Base-by-base conservation (phyloP, 1,139 yeast species). In the Blastobotrys illinoisensis region DNA sequence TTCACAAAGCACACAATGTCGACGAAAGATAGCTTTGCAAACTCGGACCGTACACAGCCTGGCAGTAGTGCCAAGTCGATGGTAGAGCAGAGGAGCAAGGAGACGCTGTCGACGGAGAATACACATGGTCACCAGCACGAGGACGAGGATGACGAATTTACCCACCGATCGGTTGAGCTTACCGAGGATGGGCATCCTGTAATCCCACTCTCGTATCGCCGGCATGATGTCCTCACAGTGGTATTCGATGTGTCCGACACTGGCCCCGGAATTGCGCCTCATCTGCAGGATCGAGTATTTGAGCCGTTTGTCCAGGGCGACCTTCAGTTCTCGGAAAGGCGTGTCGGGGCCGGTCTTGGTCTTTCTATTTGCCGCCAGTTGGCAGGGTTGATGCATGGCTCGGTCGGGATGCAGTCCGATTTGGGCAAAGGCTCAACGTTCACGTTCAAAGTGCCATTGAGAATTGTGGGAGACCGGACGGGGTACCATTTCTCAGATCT, bases 281-380 rank as follows among this genome's bases (percentile, higher is more conserved):
- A 85, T 1, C 71, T 89, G 56, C 97, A 88, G 65, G 84, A 83
- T 50, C 83, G 85, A 60, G 93, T 90, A 5, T 90, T 90, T 71
- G 97, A 90, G 64, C 96, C 97, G 1, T 90, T 90, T 73, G 90
- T 89, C 32, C 97, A 90, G 71, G 97, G 97, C 51, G 97, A 90
- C 65, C 95, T 88, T 69, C 89, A 95, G 0, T 74, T 88, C 44
- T 85, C 95, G 2, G 78, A 96, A 69, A 86, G 91, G 56, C 83
- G 86, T 66, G 96, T 96, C 55, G 97, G 97, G 64, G 91, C 97
- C 1, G 98, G 97, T 9, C 75, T 90, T 55, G 97, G 97, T 1
- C 76, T 90, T 52, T 87, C 96, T 0, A 91, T 91, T 65, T 91
- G 97, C 70, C 79, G 90, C 55, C 97, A 90, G 70, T 77, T 91